Evolutionary conservation across 1,284 basidiomycete genomes (phyloP), one percentile per base, ranked within the genome.

Genomic region (Ustilago trichophora): DNA sequence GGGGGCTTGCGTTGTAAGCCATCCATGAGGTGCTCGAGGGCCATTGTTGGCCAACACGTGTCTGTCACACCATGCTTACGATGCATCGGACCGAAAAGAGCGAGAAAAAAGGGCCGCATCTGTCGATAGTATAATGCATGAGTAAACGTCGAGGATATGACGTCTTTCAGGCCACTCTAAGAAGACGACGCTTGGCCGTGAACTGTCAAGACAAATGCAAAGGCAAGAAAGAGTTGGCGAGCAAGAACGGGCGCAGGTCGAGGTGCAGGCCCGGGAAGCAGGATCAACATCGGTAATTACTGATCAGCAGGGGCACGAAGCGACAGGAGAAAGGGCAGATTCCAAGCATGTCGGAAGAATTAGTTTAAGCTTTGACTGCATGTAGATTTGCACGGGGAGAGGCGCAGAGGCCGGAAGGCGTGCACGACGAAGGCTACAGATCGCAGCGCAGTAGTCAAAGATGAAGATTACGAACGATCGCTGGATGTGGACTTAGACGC

Each of bases 361-460:
- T 22, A 24, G n/a, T 25, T 33, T 55, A 51, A 56, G 44, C 52
- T 63, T 47, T 51, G 15, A 19, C 48, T 51, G 59, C 52, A 55
- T 51, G 18, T n/a, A 48, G 44, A 12, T 15, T 4, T 24, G 10
- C 19, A 50, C 25, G 16, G 38, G 18, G n/a, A 29, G 29, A 21
- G 37, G 18, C 33, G 48, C 36, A 58, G 44, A 25, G 25, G n/a
- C 24, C 45, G 25, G 35, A 4, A 31, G 15, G 34, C 18, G 26
- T 40, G 33, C 10, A 13, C 11, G 15, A 34, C n/a, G n/a, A 12
- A 46, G 44, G 16, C 18, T 25, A n/a, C n/a, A 46, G 33, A 46
- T 12, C 13, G 24, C 34, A 46, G 25, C 18, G n/a, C 22, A 15
- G 16, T n/a, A n/a, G n/a, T n/a, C n/a, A n/a, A n/a, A n/a, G n/a